Conservation (phyloP, 2,329 filamentous ascomycete genomes). For the Colletotrichum tamarilloi region DNA sequence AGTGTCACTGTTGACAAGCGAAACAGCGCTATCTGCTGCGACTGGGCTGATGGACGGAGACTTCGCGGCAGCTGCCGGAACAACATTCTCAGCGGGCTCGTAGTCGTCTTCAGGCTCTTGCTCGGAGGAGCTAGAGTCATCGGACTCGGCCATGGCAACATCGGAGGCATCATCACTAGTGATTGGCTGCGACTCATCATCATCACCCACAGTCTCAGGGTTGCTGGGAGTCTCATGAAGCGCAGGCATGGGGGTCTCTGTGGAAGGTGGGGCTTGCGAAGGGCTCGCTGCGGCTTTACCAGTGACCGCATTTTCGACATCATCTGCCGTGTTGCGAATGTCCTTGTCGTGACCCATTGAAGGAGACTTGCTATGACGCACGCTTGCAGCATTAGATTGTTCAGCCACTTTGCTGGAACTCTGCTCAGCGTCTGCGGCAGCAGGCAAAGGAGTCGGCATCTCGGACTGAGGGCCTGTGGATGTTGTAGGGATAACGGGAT, state of each 20-base stretch:
- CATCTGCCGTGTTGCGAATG: not conserved
- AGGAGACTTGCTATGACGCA: not conserved
- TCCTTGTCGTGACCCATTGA: not conserved
- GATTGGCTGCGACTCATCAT: slow-evolving; percentile 15
- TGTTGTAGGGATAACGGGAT: slow-evolving; percentile 8
- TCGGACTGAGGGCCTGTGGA: not conserved
- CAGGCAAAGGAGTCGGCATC: not conserved
- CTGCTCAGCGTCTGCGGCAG: not conserved
- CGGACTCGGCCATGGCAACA: slow-evolving; percentile 35
- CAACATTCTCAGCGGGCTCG: slow-evolving; percentile 61
- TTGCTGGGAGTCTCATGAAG: not conserved
- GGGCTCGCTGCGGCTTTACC: slow-evolving; percentile 19
- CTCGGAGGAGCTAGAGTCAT: slow-evolving; percentile 31
- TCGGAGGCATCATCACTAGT: slow-evolving; percentile 30
- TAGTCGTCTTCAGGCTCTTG: slow-evolving; percentile 57
- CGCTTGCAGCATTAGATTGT: not conserved
- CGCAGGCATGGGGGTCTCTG: slow-evolving; percentile 4
- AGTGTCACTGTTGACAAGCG: slow-evolving; percentile 42
- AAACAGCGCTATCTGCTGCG: slow-evolving; percentile 36
- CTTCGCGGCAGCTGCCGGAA: slow-evolving; percentile 64
- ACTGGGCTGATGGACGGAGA: slow-evolving; percentile 56
- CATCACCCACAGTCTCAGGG: not conserved
- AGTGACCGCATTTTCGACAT: slow-evolving; percentile 17
- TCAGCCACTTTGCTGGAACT: not conserved
- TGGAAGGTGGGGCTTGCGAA: not conserved